Percentiles rank a stretch among this genome's conserved stretches.
Conservation (phyloP, 2,329 filamentous ascomycete species). For the Aspergillus piperis region DNA sequence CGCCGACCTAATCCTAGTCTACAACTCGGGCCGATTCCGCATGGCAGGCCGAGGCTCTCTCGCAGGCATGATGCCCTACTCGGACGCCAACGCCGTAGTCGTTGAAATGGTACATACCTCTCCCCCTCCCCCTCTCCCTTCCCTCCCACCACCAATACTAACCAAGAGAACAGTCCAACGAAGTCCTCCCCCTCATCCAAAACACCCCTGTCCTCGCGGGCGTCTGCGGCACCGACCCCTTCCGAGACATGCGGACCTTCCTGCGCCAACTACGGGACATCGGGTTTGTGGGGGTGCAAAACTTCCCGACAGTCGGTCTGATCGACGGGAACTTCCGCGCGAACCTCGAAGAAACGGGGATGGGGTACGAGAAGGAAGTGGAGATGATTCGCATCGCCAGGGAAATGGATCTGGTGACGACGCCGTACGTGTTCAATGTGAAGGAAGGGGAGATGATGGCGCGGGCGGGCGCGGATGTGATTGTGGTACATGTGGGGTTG, state of each 20-base stretch:
- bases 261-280: conserved; percentile 60
- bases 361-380: conserved; percentile 68
- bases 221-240: conserved; percentile 71
- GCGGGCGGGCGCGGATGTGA: conserved; percentile 64
- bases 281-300: conserved; percentile 70
- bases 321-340: conserved; percentile 68
- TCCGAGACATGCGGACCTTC: conserved; percentile 63
- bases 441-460: conserved; percentile 65
- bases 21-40: conserved; percentile 71
- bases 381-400: conserved; percentile 65
- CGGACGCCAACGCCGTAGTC: conserved; percentile 69
- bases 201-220: conserved; percentile 68
- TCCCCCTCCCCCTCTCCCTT: no score
- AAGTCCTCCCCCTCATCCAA: conserved; percentile 66
- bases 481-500: conserved; percentile 69
- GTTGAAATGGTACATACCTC: conserved; percentile 60
- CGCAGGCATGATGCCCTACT: conserved; percentile 70
- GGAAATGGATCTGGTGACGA: conserved; percentile 63
- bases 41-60: conserved; percentile 72
- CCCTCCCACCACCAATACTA: not conserved
- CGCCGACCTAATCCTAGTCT: conserved; percentile 69
- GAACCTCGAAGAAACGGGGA: conserved; percentile 71
- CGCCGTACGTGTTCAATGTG: conserved; percentile 68
- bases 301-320: conserved; percentile 72
- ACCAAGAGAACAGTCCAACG: conserved; percentile 51